Evolutionary conservation across 768 basidiomycete genomes (phyloP).

Genomic region (Tubosaeta sp.): DNA sequence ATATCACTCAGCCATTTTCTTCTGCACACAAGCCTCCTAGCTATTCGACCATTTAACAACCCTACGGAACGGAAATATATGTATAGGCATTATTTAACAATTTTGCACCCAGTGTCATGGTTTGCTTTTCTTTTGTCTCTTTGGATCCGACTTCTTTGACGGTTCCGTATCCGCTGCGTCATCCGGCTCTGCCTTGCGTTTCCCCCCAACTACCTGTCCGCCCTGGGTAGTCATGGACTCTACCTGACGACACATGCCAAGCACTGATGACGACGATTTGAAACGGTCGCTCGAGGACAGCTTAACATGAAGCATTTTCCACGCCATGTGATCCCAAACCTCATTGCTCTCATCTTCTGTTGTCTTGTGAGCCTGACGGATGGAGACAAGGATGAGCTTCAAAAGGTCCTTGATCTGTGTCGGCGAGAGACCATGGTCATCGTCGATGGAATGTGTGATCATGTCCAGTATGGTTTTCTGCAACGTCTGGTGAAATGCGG

Average conservation of each 20-base stretch:
- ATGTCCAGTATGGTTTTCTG: constrained; percentile 46
- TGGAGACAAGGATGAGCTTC: constrained; percentile 59
- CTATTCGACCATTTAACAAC: neutral
- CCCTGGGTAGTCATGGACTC: constrained; percentile 18
- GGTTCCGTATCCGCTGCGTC: constrained; percentile 25
- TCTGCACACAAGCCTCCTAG: neutral
- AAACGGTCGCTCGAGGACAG: constrained; percentile 55
- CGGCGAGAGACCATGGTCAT: constrained; percentile 45
- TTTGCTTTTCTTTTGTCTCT: constrained; percentile 42
- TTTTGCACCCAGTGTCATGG: constrained; percentile 7
- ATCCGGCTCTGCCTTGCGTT: constrained; percentile 37
- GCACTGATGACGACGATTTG: constrained; percentile 57
- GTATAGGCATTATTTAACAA: neutral
- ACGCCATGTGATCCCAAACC: constrained; percentile 59
- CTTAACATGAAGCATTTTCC: constrained; percentile 46
- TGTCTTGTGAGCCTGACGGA: constrained; percentile 60
- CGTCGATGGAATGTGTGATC: constrained; percentile 46
- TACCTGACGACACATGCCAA: constrained; percentile 64
- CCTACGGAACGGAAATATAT: neutral
- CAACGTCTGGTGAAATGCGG: constrained; percentile 44
- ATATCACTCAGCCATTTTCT: neutral
- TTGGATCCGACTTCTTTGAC: constrained; percentile 40
- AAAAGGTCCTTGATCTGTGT: constrained; percentile 76
- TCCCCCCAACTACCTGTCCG: constrained; percentile 15
- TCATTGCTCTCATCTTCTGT: constrained; percentile 28